Evolutionary conservation across 2,329 filamentous ascomycete genomes (phyloP), one percentile per base, ranked within the genome.

Genomic region (Talaromyces sp.): DNA sequence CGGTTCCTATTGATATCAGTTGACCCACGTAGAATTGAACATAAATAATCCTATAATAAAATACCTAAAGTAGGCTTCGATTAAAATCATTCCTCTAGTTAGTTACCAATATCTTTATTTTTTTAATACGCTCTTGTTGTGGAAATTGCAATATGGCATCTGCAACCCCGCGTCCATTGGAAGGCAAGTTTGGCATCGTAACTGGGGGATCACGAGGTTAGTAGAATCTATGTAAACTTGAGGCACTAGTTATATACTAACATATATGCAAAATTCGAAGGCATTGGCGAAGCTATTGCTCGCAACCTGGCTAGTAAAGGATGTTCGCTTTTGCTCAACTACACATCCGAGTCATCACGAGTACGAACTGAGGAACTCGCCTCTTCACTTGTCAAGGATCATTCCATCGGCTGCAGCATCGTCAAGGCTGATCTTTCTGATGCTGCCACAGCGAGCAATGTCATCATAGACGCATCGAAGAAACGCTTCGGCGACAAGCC

Each of bases 171-270:
- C 71, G 76, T 44, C 69, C 76, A 56, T 79, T 89, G n/a, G 86
- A 91, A 71, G 89, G 89, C 67, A 92, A 92, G 75, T 81, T 93
- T 57, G 91, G 85, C 59, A 87, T 96, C 66, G 82, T 95, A 54
- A 95, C 91, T 1, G 91, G 91, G 61, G 89, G 87, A 63, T 92
- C 90, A 62, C 81, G 91, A 81, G 90, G 90, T 91, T 81, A 64
- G 68, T 31, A 44, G 9, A 34, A 30, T 44, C 40, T 44, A n/a
- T 52, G 9, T 30, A 28, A 9, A 8, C 44, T 16, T 33, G 2
- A 57, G 14, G 8, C n/a, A 23, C 16, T 53, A 12, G 7, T n/a
- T 53, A n/a, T n/a, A n/a, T 31, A 53, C 30, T 53, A 4, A 53
- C n/a, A 18, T 18, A 30, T 23, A 7, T 23, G 28, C 3, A 28